Base-by-base conservation (phyloP, 2,329 filamentous ascomycete species). In the Ophiocordyceps robertsii region DNA sequence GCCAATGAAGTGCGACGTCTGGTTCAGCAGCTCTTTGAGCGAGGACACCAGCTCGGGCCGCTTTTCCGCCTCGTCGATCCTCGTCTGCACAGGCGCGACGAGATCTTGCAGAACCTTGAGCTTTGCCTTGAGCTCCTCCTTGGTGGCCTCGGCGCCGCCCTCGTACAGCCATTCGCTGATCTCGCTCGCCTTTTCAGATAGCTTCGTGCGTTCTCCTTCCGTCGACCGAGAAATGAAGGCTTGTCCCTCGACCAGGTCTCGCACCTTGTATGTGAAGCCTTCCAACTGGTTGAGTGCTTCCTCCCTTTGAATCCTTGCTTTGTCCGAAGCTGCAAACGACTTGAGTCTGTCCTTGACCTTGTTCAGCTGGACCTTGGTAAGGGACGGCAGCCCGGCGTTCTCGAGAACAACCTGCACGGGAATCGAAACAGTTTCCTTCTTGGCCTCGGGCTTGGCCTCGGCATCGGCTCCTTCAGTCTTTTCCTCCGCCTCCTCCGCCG, bases 221-320 rank as follows among this genome's bases (percentile, higher is more conserved):
- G 82, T 90, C 29, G 88, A 84, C 4, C 73, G 77, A 12, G 72
- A 71, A 41, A 83, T 68, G 58, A 95, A 96, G 1, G 72, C 70
- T 39, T 85, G 79, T 46, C 82, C 81, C 36, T 86, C 82, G 2
- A 95, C 70, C 37, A 94, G 72, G 59, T 95, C 88, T 24, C 88
- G 81, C 27, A 84, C 76, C 55, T 80, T 82, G 70, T 98, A 98
- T 13, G 90, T 95, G 62, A 84, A 96, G 12, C 75, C 82, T 63
- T 98, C 92, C n/a, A 98, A 77, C 49, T 84, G 82, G 64, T 96
- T 98, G 44, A 95, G 69, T 1, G 85, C 78, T 59, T 95, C 90
- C 58, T 95, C 89, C 29, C 89, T 79, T 44, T 79, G 69, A 31
- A 79, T 65, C 40, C 89, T 83, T 27, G 82, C 77, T 51, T 75